Base-by-base conservation (phyloP, 1,139 yeast genomes). In the Geotrichum australiense region DNA sequence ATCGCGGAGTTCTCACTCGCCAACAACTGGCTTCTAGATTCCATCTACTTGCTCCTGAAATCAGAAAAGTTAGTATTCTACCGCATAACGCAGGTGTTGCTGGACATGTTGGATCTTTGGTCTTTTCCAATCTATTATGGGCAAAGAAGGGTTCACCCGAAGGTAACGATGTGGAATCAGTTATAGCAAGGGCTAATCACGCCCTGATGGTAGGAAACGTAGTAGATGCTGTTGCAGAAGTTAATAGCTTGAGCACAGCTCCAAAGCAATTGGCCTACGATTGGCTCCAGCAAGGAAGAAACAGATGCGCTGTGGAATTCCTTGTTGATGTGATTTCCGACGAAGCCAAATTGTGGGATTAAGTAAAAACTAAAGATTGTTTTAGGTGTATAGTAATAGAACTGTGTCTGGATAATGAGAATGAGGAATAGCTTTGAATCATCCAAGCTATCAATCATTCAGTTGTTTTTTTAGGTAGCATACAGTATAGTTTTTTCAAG, bases 11-110 rank as follows among this genome's bases (percentile, higher is more conserved):
- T 37, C 68, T 79, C 50, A 69, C 69, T 30, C 57, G 62, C 15
- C 59, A 66, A 14, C 70, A 68, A 53, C 66, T 74, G 3, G 69
- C 73, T 20, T 74, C 89, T 14, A 91, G 91, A 57, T 72, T 87
- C 54, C 77, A 78, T 52, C 68, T 80, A 47, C 70, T 91, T 48
- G 80, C 76, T 15, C 94, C 94, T 14, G 95, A 89, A 64, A 76
- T 91, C 57, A 80, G 95, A 62, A 77, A 87, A 20, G 91, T 94
- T 5, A 80, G 96, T 10, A 66, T 87, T 54, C 73, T 85, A 50
- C 96, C 97, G 41, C 94, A 94, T 54, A 84, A 89, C 59, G 95
- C 98, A 25, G 98, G 98, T 56, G 74, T 91, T 47, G 74, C 91
- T 54, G 97, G 96, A 32, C 96, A 91, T 63, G 63, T 87, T 41